These are phyloP conservation scores for Yamadazyma triangularis DNA, from an alignment of 1,139 yeast genomes.

Conservation along the genomic window DNA sequence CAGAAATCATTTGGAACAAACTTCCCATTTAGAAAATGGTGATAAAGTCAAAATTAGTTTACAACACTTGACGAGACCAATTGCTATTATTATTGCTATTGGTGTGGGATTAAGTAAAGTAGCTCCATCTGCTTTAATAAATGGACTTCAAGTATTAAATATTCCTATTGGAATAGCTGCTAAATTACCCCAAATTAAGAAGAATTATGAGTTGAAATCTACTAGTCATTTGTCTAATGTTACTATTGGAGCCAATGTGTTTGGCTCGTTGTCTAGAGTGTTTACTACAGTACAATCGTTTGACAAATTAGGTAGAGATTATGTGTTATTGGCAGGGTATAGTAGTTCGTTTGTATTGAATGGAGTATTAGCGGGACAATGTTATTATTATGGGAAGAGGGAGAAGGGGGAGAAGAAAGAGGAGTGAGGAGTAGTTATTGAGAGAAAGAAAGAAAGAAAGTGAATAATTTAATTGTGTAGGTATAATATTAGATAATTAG, in stretches of 20 bases:
- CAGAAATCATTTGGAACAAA: constrained; percentile 11
- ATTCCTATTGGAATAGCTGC: constrained; percentile 52
- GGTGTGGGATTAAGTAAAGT: constrained; percentile 27
- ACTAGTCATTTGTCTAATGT: constrained; percentile 52
- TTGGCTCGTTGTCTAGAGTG: constrained; percentile 54
- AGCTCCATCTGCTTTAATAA: constrained; percentile 28
- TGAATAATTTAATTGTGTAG: too few relatives aligned
- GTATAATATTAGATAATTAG: too few relatives aligned
- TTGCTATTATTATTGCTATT: constrained; percentile 23
- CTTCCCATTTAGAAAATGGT: constrained; percentile 11
- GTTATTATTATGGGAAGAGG: constrained; percentile 17
- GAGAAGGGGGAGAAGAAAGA: constrained; percentile 2
- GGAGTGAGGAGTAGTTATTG: too few relatives aligned
- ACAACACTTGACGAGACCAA: constrained; percentile 21
- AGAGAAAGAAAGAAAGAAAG: too few relatives aligned
- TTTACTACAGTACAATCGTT: constrained; percentile 47
- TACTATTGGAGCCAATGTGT: constrained; percentile 50
- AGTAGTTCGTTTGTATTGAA: constrained; percentile 30
- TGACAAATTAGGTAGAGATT: constrained; percentile 22
- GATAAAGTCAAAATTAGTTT: constrained; percentile 18
- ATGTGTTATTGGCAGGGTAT: constrained; percentile 33
- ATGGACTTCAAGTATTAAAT: constrained; percentile 42
- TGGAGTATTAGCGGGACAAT: constrained; percentile 30
- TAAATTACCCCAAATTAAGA: constrained; percentile 53
- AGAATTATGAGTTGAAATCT: constrained; percentile 44